Evolutionary conservation across 2,329 filamentous ascomycete species (phyloP), one percentile per base, ranked within the genome.

Genomic region (Aspergillus alliaceus): DNA sequence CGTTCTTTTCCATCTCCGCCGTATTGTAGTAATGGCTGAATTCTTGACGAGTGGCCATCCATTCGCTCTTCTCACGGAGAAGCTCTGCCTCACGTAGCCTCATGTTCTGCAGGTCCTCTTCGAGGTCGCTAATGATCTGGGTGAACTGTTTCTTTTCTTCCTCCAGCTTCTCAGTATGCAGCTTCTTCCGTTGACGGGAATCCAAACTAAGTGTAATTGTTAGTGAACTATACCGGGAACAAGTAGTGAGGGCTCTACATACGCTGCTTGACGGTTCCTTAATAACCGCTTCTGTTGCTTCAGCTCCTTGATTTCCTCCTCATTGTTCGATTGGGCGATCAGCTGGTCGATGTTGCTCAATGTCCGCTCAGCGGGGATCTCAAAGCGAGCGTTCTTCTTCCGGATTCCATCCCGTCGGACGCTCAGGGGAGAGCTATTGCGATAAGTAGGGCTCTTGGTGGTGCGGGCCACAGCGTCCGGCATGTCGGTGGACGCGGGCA

Each of bases 341-440:
- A 98, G 83, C 60, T 91, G 84, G 75, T 99, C 95, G 77, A 99
- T 98, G 78, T 96, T 98, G 81, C 85, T 88, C 66, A 99, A 85
- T 70, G 93, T 98, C 61, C 93, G 86, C 78, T 97, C 95, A 44
- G 90, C 87, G 9, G 95, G 95, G 65, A 99, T 99, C 71, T 98
- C 93, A 76, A 98, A 97, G 65, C 93, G 90, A 64, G 93, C 92
- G 71, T 98, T 99, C 89, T 98, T 98, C 87, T 99, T 99, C 69
- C 95, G 86, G 75, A 98, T 96, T 60, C 95, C 91, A 66, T 96
- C 92, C 56, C 91, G 87, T 66, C 90, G 85, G 53, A 85, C 78
- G 60, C 86, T 83, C 74, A 90, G 80, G 55, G 93, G 88, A 60
- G 92, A 91, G 78, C 90, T 89, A 53, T 74, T 66, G 84, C 89